Evolutionary conservation across 2,329 filamentous ascomycete genomes (phyloP).

Genomic region (Scedosporium aurantiacum): DNA sequence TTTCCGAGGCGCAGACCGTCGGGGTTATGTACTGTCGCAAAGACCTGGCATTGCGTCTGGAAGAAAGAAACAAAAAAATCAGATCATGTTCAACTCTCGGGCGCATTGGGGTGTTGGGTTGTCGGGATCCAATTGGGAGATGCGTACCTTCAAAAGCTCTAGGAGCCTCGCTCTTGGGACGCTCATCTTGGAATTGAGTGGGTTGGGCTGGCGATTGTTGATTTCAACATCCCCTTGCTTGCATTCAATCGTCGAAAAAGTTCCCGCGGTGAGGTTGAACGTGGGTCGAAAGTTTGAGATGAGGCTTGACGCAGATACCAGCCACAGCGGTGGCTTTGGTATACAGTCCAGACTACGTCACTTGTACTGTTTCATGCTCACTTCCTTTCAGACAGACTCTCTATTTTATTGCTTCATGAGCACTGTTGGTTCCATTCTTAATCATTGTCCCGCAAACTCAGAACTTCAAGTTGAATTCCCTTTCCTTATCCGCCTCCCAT

Average conservation of each 20-base stretch:
- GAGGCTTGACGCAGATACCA: constrained; percentile 1
- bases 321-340: not conserved
- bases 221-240: not conserved
- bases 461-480: no score
- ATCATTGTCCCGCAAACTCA: no score
- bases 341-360: not conserved
- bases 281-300: constrained; percentile 6
- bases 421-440: no score
- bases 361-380: no score
- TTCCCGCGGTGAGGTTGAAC: constrained; percentile 2
- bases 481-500: no score
- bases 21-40: constrained; percentile 85
- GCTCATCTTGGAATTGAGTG: constrained; percentile 38
- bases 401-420: not conserved
- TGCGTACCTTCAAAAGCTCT: constrained; percentile 66
- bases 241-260: not conserved
- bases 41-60: constrained; percentile 83
- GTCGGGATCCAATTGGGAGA: not conserved
- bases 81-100: not conserved
- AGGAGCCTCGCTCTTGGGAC: constrained; percentile 50
- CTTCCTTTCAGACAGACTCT: no score
- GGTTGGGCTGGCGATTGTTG: not conserved
- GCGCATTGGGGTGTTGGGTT: not conserved
- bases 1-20: constrained; percentile 72
- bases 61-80: constrained; percentile 13